A percentile compares a stretch with the other conserved stretches of the same genome.
These are phyloP conservation scores for Eremothecium gossypii DNA, from an alignment of 1,139 yeast species.

Conservation along the genomic window DNA sequence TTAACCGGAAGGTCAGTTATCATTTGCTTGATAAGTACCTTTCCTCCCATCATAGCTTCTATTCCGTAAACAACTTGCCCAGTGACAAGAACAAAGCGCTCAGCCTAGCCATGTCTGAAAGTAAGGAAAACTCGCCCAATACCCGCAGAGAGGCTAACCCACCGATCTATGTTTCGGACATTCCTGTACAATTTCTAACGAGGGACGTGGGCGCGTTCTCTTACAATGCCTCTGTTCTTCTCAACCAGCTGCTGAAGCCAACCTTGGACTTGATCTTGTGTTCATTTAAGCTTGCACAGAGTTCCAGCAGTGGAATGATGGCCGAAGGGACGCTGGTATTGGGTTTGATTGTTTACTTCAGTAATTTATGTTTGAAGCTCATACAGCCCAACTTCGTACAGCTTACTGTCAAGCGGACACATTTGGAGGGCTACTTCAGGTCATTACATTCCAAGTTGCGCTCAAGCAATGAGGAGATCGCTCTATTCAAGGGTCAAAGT, in stretches of 20 bases:
- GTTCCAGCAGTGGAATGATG: constrained; percentile 61
- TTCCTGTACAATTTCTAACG: constrained; percentile 20
- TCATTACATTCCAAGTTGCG: constrained; percentile 76
- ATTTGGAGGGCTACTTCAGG: constrained; percentile 78
- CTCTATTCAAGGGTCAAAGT: constrained; percentile 71
- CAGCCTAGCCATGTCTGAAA: neutral
- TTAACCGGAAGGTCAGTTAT: constrained; percentile 58
- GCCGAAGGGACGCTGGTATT: constrained; percentile 80
- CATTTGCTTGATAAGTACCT: constrained; percentile 44
- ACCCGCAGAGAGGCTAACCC: constrained; percentile 4
- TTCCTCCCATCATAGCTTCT: constrained; percentile 26
- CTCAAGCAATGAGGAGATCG: constrained; percentile 76
- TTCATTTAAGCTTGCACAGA: constrained; percentile 55
- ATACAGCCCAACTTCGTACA: constrained; percentile 89
- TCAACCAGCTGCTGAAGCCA: constrained; percentile 85
- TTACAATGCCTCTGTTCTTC: constrained; percentile 60
- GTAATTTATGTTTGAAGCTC: constrained; percentile 62
- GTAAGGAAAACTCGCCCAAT: neutral
- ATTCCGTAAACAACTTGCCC: constrained; percentile 18
- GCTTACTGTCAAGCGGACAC: constrained; percentile 68
- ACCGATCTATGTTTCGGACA: constrained; percentile 7
- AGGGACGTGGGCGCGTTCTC: constrained; percentile 66
- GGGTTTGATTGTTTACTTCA: constrained; percentile 72
- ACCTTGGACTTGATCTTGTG: constrained; percentile 72
- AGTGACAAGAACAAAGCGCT: neutral